These are phyloP conservation scores for Esteya vermicola DNA, from an alignment of 2,329 filamentous ascomycete species.

Conservation along the genomic window DNA sequence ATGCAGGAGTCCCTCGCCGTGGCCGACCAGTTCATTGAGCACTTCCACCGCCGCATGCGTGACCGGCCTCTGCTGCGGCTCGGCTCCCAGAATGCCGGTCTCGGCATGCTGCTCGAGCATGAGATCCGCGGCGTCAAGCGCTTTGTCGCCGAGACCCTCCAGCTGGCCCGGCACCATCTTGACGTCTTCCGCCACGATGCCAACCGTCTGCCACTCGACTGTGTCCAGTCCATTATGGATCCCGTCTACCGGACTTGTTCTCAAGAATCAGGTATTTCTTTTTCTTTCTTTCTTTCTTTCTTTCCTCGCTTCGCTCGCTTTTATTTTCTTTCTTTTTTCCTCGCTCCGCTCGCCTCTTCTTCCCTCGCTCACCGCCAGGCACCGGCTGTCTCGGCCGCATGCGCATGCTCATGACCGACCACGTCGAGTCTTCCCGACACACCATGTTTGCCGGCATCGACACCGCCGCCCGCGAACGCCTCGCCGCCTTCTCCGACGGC, in stretches of 20 bases:
- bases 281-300: background rate
- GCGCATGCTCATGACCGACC: constrained; percentile 30
- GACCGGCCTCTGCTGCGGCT: constrained; percentile 10
- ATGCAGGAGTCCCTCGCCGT: constrained; percentile 11
- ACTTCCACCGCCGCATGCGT: constrained; percentile 14
- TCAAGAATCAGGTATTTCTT: constrained; percentile 17
- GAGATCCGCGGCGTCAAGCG: constrained; percentile 2
- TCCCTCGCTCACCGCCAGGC: constrained; percentile 11
- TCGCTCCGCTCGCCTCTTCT: too few species aligned
- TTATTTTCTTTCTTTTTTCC: too few species aligned
- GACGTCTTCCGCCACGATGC: constrained; percentile 29
- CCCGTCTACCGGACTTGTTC: constrained; percentile 29
- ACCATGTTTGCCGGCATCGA: constrained; percentile 35
- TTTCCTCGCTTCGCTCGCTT: too few species aligned
- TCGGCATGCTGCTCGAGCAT: constrained; percentile 9
- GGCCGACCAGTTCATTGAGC: constrained; percentile 7
- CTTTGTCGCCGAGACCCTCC: background rate
- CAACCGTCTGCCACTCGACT: constrained; percentile 37
- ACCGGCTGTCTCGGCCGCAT: constrained; percentile 33
- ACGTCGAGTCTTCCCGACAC: constrained; percentile 24
- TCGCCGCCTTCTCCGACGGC: constrained; percentile 21
- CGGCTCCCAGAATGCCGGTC: constrained; percentile 10
- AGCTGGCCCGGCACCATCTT: constrained; percentile 10
- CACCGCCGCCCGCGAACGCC: constrained; percentile 21
- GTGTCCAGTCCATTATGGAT: constrained; percentile 29